Evolutionary conservation across 2,329 filamentous ascomycete species (phyloP).

Genomic region (Cladosporium sp.): DNA sequence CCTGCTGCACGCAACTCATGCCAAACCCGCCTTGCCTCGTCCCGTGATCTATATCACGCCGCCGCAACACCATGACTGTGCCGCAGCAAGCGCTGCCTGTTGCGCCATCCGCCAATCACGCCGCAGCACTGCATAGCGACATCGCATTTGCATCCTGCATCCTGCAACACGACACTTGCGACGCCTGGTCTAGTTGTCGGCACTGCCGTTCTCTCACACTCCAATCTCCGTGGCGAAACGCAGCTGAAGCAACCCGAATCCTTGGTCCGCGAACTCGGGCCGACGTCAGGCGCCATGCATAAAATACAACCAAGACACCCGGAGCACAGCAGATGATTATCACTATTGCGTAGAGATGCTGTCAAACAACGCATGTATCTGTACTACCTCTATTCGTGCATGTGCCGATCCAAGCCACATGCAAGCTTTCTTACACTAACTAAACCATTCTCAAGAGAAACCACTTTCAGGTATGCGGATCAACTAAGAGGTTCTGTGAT

Average conservation of each 20-base stretch:
- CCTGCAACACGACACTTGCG: not conserved
- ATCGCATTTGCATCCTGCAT: not conserved
- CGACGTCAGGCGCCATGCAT: not conserved
- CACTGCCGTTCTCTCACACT: not conserved
- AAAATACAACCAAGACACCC: not conserved
- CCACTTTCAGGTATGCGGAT: no score
- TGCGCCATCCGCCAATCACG: not conserved
- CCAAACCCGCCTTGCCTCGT: not conserved
- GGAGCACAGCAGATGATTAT: not conserved
- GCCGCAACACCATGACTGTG: not conserved
- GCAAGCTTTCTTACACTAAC: not conserved
- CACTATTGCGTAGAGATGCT: not conserved
- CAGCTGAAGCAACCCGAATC: not conserved
- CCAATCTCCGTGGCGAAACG: not conserved
- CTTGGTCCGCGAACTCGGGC: not conserved
- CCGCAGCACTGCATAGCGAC: not conserved
- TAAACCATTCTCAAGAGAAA: no score
- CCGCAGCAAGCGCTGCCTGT: slow-evolving; percentile 1
- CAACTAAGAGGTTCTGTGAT: no score
- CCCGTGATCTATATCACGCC: not conserved
- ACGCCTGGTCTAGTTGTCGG: not conserved
- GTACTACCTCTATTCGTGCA: not conserved
- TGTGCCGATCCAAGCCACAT: not conserved
- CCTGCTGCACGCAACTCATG: no score
- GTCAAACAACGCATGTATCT: not conserved